Conservation (phyloP, 805 yeast genomes). For the Yamadazyma scolyti region DNA sequence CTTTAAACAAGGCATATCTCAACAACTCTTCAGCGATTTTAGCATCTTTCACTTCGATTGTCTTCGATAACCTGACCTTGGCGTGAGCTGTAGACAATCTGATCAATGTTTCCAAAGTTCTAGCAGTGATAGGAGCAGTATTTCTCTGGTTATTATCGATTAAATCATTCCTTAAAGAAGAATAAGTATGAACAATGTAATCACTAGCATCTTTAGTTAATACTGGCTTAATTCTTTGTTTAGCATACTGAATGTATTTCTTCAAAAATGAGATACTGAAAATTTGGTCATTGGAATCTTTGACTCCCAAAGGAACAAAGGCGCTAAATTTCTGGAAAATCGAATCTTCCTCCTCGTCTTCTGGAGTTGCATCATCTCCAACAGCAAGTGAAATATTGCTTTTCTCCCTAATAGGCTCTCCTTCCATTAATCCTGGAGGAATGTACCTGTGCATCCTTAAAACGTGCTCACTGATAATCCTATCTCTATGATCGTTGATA, state of each 20-base stretch:
- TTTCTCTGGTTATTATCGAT: slow-evolving; percentile 59
- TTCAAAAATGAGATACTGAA: slow-evolving; percentile 81
- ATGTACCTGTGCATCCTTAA: slow-evolving; percentile 87
- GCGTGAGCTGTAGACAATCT: slow-evolving; percentile 97
- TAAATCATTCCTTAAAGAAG: slow-evolving; percentile 76
- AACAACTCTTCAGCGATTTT: slow-evolving; percentile 79
- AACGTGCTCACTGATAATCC: slow-evolving; percentile 90
- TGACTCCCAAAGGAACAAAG: slow-evolving; percentile 75
- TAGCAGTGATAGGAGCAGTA: slow-evolving; percentile 96
- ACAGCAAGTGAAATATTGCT: slow-evolving; percentile 71
- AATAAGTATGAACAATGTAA: slow-evolving; percentile 74
- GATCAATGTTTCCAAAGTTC: slow-evolving; percentile 93
- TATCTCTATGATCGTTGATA: slow-evolving; percentile 76
- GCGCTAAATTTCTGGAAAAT: slow-evolving; percentile 86
- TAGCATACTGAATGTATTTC: slow-evolving; percentile 92
- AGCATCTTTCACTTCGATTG: slow-evolving; percentile 76
- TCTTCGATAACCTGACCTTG: slow-evolving; percentile 79
- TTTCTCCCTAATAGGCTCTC: slow-evolving; percentile 87
- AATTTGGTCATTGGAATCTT: slow-evolving; percentile 26
- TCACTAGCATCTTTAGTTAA: slow-evolving; percentile 74
- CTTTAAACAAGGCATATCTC: slow-evolving; percentile 83
- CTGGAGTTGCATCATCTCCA: slow-evolving; percentile 55
- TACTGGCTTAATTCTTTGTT: slow-evolving; percentile 79
- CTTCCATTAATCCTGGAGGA: slow-evolving; percentile 85
- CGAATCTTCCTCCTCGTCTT: slow-evolving; percentile 47